These are phyloP conservation scores for Antarctomyces pellizariae DNA, from an alignment of 495 filamentous ascomycete genomes.

Conservation along the genomic window DNA sequence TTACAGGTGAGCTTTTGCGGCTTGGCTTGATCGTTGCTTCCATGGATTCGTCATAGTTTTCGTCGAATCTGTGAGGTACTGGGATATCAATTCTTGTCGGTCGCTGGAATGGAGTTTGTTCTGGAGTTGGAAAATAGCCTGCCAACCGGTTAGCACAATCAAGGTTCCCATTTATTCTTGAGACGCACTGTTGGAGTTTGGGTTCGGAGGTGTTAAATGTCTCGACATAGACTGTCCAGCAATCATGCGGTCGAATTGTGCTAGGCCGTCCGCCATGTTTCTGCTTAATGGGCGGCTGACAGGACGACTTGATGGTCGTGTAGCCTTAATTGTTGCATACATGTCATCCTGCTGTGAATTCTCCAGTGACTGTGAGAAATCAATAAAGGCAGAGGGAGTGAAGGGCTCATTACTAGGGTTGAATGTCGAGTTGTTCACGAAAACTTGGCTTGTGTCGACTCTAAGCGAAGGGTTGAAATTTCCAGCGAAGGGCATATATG, in stretches of 20 bases:
- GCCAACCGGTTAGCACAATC: no score
- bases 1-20: constrained; percentile 8
- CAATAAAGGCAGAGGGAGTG: constrained; percentile 10
- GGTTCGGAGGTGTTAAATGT: constrained; percentile 33
- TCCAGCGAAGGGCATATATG: constrained; percentile 13
- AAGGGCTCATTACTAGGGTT: constrained; percentile 6
- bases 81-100: constrained; percentile 16
- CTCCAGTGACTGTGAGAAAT: no score
- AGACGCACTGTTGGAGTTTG: constrained; percentile 29
- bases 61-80: constrained; percentile 20
- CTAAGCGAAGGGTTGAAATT: constrained; percentile 19
- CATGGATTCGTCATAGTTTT: constrained; percentile 30
- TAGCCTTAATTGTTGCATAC: no score
- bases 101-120: constrained; percentile 20
- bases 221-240: constrained; percentile 16
- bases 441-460: constrained; percentile 19
- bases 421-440: constrained; percentile 10
- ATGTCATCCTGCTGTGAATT: no score
- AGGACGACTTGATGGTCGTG: constrained; percentile 2
- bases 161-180: no score
- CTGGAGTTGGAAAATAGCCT: constrained; percentile 27
- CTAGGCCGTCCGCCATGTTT: constrained; percentile 26
- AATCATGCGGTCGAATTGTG: constrained; percentile 24
- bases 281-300: constrained; percentile 24
- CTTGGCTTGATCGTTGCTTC: constrained; percentile 31